Conservation (phyloP, 1,284 basidiomycete species). For the Leucoagaricus sp. region DNA sequence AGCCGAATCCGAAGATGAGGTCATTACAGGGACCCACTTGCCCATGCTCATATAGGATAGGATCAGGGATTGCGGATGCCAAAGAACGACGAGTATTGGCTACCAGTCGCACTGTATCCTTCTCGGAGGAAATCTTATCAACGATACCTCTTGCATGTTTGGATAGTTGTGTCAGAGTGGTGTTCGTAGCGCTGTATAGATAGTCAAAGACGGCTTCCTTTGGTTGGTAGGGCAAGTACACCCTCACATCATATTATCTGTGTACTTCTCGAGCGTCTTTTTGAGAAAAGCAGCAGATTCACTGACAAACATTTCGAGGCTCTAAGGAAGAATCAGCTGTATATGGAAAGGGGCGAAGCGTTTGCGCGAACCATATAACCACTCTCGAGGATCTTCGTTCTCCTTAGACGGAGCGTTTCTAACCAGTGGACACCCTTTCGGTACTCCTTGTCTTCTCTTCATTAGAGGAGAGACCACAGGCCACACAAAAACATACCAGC, state of each 20-base stretch:
- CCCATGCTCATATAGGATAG: constrained; percentile 76
- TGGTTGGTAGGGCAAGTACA: no score
- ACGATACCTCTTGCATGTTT: constrained; percentile 58
- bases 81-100: constrained; percentile 59
- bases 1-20: constrained; percentile 89
- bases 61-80: constrained; percentile 62
- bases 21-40: constrained; percentile 87
- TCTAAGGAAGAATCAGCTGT: constrained; percentile 44
- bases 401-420: constrained; percentile 85
- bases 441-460: constrained; percentile 82
- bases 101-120: constrained; percentile 62
- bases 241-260: constrained; percentile 78
- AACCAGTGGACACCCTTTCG: constrained; percentile 90
- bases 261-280: constrained; percentile 67
- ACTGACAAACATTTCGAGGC: constrained; percentile 76
- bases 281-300: constrained; percentile 74
- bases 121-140: constrained; percentile 67
- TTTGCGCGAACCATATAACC: constrained; percentile 68
- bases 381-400: constrained; percentile 81
- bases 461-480: constrained; percentile 14
- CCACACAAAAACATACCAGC: constrained; percentile 57
- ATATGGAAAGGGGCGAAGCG: not conserved
- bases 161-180: constrained; percentile 70
- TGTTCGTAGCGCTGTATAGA: constrained; percentile 57
- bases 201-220: constrained; percentile 15